Evolutionary conservation across 129 eudicot genomes (phyloP).

Genomic region (Sambucus nigra): DNA sequence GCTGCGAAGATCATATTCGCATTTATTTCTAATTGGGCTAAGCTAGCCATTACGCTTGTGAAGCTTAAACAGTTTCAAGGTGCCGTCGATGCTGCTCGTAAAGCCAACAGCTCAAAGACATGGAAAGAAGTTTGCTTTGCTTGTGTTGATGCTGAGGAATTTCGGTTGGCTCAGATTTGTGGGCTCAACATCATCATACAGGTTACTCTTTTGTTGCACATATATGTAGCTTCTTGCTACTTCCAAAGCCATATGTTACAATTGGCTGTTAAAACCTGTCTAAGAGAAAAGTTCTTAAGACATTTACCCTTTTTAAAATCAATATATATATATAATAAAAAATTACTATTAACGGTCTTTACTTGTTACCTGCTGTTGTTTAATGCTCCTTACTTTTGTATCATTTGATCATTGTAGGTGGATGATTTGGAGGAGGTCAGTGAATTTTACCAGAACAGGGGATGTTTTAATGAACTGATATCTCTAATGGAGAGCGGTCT

Average conservation of each 20-base stretch:
- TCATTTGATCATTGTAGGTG: constrained; percentile 27
- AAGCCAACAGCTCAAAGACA: constrained; percentile 62
- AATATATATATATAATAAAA: too few relatives aligned
- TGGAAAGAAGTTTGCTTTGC: constrained; percentile 77
- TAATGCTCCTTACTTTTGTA: not conserved
- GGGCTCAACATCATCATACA: constrained; percentile 62
- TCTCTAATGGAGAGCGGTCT: constrained; percentile 74
- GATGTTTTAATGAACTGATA: constrained; percentile 56
- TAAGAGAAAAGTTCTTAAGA: too few relatives aligned
- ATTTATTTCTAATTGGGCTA: constrained; percentile 67
- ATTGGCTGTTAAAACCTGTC: not conserved
- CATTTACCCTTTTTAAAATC: not conserved
- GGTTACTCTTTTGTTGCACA: constrained; percentile 18
- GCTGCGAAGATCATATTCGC: constrained; percentile 66
- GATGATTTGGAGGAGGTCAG: constrained; percentile 68
- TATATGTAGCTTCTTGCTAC: not conserved
- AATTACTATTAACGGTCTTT: not conserved
- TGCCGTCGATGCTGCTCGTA: constrained; percentile 71
- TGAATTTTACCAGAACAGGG: constrained; percentile 61
- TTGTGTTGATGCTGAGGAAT: constrained; percentile 68
- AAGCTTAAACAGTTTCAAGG: constrained; percentile 61
- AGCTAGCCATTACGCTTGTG: constrained; percentile 47
- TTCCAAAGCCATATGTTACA: not conserved
- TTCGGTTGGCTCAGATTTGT: constrained; percentile 66
- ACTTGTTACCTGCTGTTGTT: not conserved